A percentile compares a stretch with the other conserved stretches of the same genome.
Conservation (phyloP, 345 rosid species). For the Adansonia digitata region DNA sequence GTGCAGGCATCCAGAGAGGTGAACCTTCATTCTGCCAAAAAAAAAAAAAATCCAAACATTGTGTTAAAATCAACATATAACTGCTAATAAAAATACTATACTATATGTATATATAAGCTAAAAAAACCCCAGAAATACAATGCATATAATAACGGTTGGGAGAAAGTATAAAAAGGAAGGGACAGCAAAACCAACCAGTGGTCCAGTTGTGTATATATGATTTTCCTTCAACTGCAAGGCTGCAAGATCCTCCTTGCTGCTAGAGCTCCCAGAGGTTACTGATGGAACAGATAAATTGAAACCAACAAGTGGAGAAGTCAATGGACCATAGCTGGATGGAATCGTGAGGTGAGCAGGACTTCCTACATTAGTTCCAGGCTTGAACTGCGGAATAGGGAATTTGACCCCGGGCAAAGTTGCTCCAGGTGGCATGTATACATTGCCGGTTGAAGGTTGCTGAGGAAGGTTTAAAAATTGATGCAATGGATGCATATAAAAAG, state of each 20-base stretch:
- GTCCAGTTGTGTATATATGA: constrained; percentile 40
- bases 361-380: constrained; percentile 4
- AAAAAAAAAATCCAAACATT: not conserved
- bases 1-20: constrained; percentile 45
- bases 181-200: constrained; percentile 43
- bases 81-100: not conserved
- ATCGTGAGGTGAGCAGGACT: constrained; percentile 12
- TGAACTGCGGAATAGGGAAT: constrained; percentile 31
- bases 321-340: constrained; percentile 50
- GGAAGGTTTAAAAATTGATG: constrained; percentile 61
- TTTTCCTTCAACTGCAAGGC: constrained; percentile 60
- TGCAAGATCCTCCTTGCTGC: constrained; percentile 44
- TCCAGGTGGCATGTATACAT: constrained; percentile 38
- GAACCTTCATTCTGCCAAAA: constrained; percentile 59
- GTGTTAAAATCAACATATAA: not conserved
- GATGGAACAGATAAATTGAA: constrained; percentile 42
- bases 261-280: constrained; percentile 41
- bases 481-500: constrained; percentile 52
- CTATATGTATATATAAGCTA: not conserved
- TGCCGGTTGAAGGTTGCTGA: constrained; percentile 58
- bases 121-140: not conserved
- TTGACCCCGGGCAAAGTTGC: constrained; percentile 50
- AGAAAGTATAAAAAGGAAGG: not conserved
- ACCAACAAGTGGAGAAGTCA: constrained; percentile 34
- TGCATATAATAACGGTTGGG: not conserved